Percentiles rank a stretch among this genome's conserved stretches.
phyloP scores from a whole-genome alignment of 108 stramenopile species.

The Discostella pseudostelligera region DNA sequence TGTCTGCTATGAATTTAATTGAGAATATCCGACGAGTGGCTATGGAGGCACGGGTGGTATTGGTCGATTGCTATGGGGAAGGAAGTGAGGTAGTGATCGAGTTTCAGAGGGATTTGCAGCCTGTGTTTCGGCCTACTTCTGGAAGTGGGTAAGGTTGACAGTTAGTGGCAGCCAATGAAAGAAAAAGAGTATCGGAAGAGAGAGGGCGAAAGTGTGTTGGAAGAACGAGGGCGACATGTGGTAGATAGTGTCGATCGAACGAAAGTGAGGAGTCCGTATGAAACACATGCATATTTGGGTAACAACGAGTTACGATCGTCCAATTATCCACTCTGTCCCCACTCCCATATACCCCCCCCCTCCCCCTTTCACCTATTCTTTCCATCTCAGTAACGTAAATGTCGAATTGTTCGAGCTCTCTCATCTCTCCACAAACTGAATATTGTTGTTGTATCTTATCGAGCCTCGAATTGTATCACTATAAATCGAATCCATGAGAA shows the following conservation, averaged over 20 bases:
- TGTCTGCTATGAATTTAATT: slow-evolving; percentile 65
- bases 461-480: slow-evolving; percentile 83
- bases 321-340: too few relatives aligned
- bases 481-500: background rate
- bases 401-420: too few relatives aligned
- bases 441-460: slow-evolving; percentile 28
- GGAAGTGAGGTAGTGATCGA: slow-evolving; percentile 58
- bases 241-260: too few relatives aligned
- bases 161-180: background rate
- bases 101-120: slow-evolving; percentile 69
- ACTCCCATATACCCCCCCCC: too few relatives aligned
- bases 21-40: slow-evolving; percentile 75
- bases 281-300: too few relatives aligned
- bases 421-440: background rate
- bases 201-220: background rate
- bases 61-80: slow-evolving; percentile 68
- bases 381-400: too few relatives aligned
- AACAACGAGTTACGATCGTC: too few relatives aligned
- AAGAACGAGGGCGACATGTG: too few relatives aligned
- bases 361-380: too few relatives aligned
- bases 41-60: slow-evolving; percentile 69
- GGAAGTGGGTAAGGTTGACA: slow-evolving; percentile 25
- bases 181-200: background rate
- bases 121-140: slow-evolving; percentile 70
- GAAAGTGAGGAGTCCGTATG: too few relatives aligned